phyloP scores from a whole-genome alignment of 495 filamentous ascomycete genomes.

The Annulohypoxylon bovei region DNA sequence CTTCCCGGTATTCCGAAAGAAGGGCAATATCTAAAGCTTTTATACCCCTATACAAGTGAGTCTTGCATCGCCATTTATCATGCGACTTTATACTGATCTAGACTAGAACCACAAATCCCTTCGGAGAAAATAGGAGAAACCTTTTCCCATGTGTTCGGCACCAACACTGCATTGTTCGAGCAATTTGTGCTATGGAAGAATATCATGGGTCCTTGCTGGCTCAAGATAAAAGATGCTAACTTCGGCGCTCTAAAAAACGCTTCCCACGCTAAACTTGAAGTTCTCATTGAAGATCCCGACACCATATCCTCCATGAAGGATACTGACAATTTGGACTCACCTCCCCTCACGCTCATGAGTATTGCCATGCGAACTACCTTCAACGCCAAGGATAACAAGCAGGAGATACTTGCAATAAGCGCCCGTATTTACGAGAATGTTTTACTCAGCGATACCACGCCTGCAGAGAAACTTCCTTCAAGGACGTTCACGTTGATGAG shows the following conservation, averaged over 20 bases:
- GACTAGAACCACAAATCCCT: slow-evolving; percentile 68
- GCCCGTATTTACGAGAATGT: slow-evolving; percentile 93
- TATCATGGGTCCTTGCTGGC: slow-evolving; percentile 98
- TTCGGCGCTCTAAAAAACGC: slow-evolving; percentile 87
- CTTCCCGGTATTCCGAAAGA: slow-evolving; percentile 87
- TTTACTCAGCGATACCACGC: slow-evolving; percentile 84
- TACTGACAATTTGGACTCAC: slow-evolving; percentile 78
- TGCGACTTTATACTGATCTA: slow-evolving; percentile 12
- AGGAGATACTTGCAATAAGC: slow-evolving; percentile 91
- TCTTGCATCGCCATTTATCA: not conserved
- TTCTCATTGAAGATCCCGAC: slow-evolving; percentile 79
- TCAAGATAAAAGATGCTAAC: slow-evolving; percentile 84
- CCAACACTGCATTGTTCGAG: slow-evolving; percentile 93
- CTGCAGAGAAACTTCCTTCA: slow-evolving; percentile 85
- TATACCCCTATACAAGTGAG: slow-evolving; percentile 84
- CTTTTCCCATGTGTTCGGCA: slow-evolving; percentile 93
- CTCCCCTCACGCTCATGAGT: slow-evolving; percentile 94
- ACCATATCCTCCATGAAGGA: slow-evolving; percentile 75
- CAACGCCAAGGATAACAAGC: slow-evolving; percentile 94
- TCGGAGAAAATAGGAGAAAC: slow-evolving; percentile 78
- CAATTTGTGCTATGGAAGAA: slow-evolving; percentile 99
- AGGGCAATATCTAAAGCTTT: slow-evolving; percentile 87
- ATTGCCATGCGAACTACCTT: slow-evolving; percentile 86
- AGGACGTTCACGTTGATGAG: slow-evolving; percentile 92
- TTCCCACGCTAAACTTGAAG: slow-evolving; percentile 96